Evolutionary conservation across 2,329 filamentous ascomycete genomes (phyloP).

Genomic region (Bisporella sp.): DNA sequence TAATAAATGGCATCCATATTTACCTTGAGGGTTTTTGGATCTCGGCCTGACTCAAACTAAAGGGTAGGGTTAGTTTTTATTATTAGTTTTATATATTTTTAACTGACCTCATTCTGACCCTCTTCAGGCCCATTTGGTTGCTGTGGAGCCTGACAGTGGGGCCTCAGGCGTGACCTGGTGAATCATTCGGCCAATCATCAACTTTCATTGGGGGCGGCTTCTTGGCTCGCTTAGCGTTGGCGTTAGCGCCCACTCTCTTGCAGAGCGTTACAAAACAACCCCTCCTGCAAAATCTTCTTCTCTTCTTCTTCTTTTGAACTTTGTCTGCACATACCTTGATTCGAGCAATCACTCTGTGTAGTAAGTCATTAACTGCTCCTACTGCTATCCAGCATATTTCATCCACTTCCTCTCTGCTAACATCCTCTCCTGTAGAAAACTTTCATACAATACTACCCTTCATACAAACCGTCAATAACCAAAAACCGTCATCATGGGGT

Average conservation of each 20-base stretch:
- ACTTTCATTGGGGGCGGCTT: background rate
- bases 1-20: too few species aligned
- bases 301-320: background rate
- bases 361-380: slow-evolving; percentile 12
- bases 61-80: too few species aligned
- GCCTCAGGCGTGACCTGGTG: too few species aligned
- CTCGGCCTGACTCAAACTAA: too few species aligned
- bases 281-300: background rate
- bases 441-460: slow-evolving; percentile 15
- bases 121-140: too few species aligned
- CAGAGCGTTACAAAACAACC: background rate
- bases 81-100: too few species aligned
- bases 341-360: slow-evolving; percentile 28
- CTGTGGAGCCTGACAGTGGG: too few species aligned
- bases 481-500: slow-evolving; percentile 29
- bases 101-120: too few species aligned
- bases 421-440: slow-evolving; percentile 17
- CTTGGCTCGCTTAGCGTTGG: background rate
- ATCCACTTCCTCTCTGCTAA: slow-evolving; percentile 13
- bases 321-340: slow-evolving; percentile 9
- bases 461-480: slow-evolving; percentile 16
- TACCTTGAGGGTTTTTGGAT: too few species aligned
- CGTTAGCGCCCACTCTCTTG: background rate
- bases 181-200: background rate
- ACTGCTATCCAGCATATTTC: slow-evolving; percentile 1